These are phyloP conservation scores for Monosporascus sp. DNA, from an alignment of 2,329 filamentous ascomycete genomes.

Conservation along the genomic window DNA sequence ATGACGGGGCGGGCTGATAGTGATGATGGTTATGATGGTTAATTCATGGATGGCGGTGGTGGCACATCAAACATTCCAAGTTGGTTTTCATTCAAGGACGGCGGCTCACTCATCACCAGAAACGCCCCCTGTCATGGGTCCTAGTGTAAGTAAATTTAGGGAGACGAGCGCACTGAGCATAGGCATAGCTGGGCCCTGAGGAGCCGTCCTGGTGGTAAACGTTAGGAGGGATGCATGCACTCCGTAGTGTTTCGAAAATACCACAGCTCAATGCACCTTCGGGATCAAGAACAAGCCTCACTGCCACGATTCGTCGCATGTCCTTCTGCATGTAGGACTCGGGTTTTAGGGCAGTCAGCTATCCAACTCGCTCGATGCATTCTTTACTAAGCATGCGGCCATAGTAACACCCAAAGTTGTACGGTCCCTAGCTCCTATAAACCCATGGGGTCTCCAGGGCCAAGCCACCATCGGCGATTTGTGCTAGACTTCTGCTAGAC, in stretches of 20 bases:
- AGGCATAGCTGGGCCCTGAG: background rate
- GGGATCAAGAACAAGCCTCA: background rate
- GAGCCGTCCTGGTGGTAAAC: background rate
- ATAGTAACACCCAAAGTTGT: too few relatives aligned
- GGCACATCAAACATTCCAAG: background rate
- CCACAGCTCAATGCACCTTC: background rate
- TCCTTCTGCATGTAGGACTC: background rate
- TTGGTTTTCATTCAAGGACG: background rate
- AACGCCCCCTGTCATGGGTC: too few relatives aligned
- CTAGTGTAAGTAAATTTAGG: too few relatives aligned
- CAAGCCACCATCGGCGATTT: too few relatives aligned
- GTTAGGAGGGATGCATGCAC: background rate
- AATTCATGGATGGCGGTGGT: background rate
- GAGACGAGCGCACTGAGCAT: too few relatives aligned
- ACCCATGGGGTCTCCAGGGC: too few relatives aligned
- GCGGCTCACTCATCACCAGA: background rate
- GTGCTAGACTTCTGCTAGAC: too few relatives aligned
- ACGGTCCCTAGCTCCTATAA: too few relatives aligned
- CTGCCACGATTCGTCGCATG: background rate
- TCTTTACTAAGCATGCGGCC: too few relatives aligned
- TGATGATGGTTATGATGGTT: background rate
- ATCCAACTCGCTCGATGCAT: too few relatives aligned
- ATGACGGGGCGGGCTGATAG: too few relatives aligned
- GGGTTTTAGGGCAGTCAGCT: background rate
- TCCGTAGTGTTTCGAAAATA: background rate